phyloP scores from a whole-genome alignment of 441 rosid species.

The Pelargonium australe region DNA sequence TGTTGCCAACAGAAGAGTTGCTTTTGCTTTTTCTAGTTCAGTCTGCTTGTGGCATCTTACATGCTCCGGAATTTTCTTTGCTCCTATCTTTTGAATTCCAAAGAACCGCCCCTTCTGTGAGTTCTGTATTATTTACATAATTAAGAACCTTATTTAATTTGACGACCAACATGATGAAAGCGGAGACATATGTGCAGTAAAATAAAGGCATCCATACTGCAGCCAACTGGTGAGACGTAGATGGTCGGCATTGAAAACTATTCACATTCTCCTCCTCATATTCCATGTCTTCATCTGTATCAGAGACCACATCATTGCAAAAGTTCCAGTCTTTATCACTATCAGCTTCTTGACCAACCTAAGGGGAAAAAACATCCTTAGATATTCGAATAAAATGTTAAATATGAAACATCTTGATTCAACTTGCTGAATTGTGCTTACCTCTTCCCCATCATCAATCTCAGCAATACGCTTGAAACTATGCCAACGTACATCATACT shows the following conservation, averaged over 20 bases:
- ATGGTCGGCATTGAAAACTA: constrained; percentile 35
- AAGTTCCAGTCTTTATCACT: constrained; percentile 73
- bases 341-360: constrained; percentile 55
- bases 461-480: constrained; percentile 84
- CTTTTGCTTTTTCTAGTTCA: constrained; percentile 86
- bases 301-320: constrained; percentile 37
- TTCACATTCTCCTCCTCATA: constrained; percentile 41
- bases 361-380: constrained; percentile 11
- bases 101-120: constrained; percentile 63
- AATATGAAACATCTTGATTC: background rate
- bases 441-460: constrained; percentile 49
- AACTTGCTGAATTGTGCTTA: constrained; percentile 20
- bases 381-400: constrained; percentile 10
- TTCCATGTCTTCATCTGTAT: constrained; percentile 60
- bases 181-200: constrained; percentile 16
- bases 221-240: constrained; percentile 39
- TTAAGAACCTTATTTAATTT: constrained; percentile 9
- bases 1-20: constrained; percentile 67
- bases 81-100: constrained; percentile 82
- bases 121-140: constrained; percentile 42
- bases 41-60: constrained; percentile 78
- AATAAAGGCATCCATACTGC: constrained; percentile 40
- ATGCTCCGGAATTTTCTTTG: constrained; percentile 85
- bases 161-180: constrained; percentile 18
- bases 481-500: constrained; percentile 86